A percentile compares a stretch with the other conserved stretches of the same genome.
These are phyloP conservation scores for Diaporthe australafricana DNA, from an alignment of 2,329 filamentous ascomycete genomes.

Conservation along the genomic window DNA sequence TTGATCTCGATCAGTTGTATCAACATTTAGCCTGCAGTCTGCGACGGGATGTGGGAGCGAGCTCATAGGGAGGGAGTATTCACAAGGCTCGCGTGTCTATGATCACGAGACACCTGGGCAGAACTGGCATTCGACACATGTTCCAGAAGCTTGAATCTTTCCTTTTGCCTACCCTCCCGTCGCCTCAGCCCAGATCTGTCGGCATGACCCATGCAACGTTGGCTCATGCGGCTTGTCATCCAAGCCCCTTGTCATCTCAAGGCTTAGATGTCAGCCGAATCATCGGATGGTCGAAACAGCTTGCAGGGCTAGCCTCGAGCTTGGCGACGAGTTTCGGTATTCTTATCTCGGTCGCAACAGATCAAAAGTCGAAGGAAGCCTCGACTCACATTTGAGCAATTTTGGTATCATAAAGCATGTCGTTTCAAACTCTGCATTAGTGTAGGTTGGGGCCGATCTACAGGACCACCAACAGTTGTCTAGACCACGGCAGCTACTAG, in stretches of 20 bases:
- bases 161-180: background rate
- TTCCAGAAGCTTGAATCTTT: slow-evolving; percentile 1
- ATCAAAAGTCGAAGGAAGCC: no score
- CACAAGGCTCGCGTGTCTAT: background rate
- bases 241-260: slow-evolving; percentile 2
- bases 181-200: background rate
- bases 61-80: background rate
- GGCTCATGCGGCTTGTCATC: background rate
- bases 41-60: background rate
- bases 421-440: slow-evolving; percentile 27
- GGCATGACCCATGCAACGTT: slow-evolving; percentile 10
- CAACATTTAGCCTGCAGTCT: background rate
- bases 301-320: background rate
- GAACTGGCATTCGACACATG: background rate
- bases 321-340: background rate
- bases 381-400: background rate
- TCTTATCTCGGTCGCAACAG: background rate
- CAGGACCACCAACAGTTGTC: background rate
- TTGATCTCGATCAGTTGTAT: background rate
- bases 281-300: slow-evolving; percentile 25
- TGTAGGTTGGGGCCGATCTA: background rate
- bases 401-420: slow-evolving; percentile 1
- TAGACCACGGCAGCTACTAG: slow-evolving; percentile 13
- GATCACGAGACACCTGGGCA: background rate
- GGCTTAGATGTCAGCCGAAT: slow-evolving; percentile 18